These are phyloP conservation scores for Solanum aculeatissimum DNA, from an alignment of 305 asterid genomes.

Conservation along the genomic window DNA sequence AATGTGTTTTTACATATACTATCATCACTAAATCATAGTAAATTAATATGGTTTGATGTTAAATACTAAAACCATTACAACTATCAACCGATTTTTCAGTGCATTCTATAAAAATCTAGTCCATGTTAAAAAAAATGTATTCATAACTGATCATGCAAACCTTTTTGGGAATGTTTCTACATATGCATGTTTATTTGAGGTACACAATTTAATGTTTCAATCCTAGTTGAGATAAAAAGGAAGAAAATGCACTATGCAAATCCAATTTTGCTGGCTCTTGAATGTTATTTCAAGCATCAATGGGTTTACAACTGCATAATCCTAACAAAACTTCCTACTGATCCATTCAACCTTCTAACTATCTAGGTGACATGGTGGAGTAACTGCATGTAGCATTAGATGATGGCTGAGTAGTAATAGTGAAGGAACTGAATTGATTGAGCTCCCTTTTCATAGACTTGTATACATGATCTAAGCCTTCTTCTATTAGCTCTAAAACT, in stretches of 20 bases:
- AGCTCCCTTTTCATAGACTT: slow-evolving; percentile 77
- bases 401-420: slow-evolving; percentile 41
- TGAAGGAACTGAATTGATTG: slow-evolving; percentile 57
- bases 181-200: neutral
- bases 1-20: neutral
- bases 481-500: slow-evolving; percentile 66
- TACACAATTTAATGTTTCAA: neutral
- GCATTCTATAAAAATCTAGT: neutral
- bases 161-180: neutral
- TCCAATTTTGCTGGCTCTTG: neutral
- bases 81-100: neutral
- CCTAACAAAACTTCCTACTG: neutral
- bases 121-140: neutral
- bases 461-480: slow-evolving; percentile 72
- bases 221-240: neutral
- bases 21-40: neutral
- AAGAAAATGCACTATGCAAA: neutral
- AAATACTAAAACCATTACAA: neutral
- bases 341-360: neutral
- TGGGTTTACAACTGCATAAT: neutral
- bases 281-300: neutral
- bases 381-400: slow-evolving; percentile 79
- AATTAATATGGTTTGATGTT: neutral
- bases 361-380: slow-evolving; percentile 83
- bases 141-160: neutral